phyloP scores from a whole-genome alignment of 2,329 filamentous ascomycete genomes.

The Rutstroemia sp. region DNA sequence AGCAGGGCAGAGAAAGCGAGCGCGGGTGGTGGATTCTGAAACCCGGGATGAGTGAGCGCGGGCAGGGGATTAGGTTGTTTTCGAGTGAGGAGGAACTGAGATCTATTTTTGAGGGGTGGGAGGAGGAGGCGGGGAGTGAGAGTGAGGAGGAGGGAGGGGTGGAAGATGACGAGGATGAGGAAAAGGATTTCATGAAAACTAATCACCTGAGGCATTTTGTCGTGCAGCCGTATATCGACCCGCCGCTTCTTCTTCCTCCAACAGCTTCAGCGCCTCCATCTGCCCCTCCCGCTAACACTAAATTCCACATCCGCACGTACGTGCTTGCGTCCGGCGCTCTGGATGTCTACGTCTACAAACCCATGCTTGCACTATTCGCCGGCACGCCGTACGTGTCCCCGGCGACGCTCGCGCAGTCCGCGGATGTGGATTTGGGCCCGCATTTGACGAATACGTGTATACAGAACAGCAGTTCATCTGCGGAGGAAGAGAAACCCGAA shows the following conservation, averaged over 20 bases:
- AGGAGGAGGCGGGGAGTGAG: slow-evolving; percentile 57
- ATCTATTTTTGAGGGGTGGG: slow-evolving; percentile 86
- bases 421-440: slow-evolving; percentile 48
- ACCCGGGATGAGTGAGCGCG: slow-evolving; percentile 93
- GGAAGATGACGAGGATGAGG: slow-evolving; percentile 35
- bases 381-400: slow-evolving; percentile 65
- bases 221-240: slow-evolving; percentile 89
- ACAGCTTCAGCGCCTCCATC: not conserved
- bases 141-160: slow-evolving; percentile 47
- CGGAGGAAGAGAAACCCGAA: slow-evolving; percentile 28
- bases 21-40: slow-evolving; percentile 95
- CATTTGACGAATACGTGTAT: slow-evolving; percentile 96
- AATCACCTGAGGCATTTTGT: slow-evolving; percentile 94
- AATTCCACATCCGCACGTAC: slow-evolving; percentile 94
- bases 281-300: slow-evolving; percentile 48
- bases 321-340: slow-evolving; percentile 75
- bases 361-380: slow-evolving; percentile 92
- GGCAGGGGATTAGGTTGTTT: slow-evolving; percentile 88
- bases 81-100: slow-evolving; percentile 78
- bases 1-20: slow-evolving; percentile 43
- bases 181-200: slow-evolving; percentile 57
- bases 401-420: slow-evolving; percentile 30
- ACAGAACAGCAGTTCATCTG: slow-evolving; percentile 42
- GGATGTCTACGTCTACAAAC: slow-evolving; percentile 75
- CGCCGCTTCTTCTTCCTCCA: slow-evolving; percentile 60